Percentiles rank a stretch among this genome's conserved stretches.
phyloP scores from a whole-genome alignment of 129 eudicot genomes.

The Rutidosis leptorrhynchoides region DNA sequence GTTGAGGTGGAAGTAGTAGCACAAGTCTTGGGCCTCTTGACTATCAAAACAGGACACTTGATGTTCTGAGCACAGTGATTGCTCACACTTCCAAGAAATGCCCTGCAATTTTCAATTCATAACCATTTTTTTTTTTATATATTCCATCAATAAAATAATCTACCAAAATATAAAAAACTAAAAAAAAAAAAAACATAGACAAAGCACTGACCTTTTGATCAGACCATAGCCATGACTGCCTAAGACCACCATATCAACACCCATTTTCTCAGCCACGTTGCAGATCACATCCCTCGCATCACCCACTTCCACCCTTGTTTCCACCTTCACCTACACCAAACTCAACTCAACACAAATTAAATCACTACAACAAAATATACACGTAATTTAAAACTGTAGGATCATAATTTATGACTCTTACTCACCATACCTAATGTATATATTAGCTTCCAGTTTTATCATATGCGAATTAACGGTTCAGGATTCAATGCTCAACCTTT shows the following conservation, averaged over 20 bases:
- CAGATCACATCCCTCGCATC: constrained; percentile 86
- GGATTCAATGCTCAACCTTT: no score
- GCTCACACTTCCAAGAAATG: constrained; percentile 90
- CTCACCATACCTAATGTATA: background rate
- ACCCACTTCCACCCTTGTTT: constrained; percentile 53
- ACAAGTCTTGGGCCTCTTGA: constrained; percentile 62
- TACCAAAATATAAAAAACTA: background rate
- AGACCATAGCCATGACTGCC: constrained; percentile 92
- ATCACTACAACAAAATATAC: background rate
- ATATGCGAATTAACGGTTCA: no score
- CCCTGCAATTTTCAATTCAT: constrained; percentile 43
- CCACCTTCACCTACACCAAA: constrained; percentile 65
- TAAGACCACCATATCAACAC: constrained; percentile 70
- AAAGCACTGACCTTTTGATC: constrained; percentile 50
- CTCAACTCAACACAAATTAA: constrained; percentile 2
- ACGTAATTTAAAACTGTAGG: no score
- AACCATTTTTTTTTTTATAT: background rate
- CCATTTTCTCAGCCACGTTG: constrained; percentile 56
- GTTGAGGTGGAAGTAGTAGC: constrained; percentile 16
- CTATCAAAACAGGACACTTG: constrained; percentile 78
- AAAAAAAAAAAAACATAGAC: background rate
- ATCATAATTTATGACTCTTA: background rate
- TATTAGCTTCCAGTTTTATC: no score
- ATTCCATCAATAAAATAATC: background rate
- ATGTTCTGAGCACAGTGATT: constrained; percentile 72